These are phyloP conservation scores for Cornus florida DNA, from an alignment of 148 eudicot genomes.

Conservation along the genomic window DNA sequence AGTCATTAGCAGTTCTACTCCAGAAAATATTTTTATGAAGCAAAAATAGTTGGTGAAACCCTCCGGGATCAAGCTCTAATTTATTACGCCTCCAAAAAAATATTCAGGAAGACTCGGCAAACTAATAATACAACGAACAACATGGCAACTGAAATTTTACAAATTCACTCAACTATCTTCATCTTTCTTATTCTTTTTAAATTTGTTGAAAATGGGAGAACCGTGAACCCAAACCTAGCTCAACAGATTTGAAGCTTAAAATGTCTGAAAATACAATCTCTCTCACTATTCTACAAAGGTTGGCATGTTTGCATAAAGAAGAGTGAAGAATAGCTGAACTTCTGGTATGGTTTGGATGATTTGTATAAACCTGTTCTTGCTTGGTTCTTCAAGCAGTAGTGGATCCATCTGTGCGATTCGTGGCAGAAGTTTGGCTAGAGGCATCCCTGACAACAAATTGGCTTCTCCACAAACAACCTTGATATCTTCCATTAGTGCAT, in stretches of 20 bases:
- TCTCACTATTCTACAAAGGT: constrained; percentile 13
- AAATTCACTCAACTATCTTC: constrained; percentile 1
- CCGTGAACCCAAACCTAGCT: constrained; percentile 3
- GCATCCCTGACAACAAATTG: constrained; percentile 48
- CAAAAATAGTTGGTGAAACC: background rate
- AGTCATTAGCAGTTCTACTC: too few relatives aligned
- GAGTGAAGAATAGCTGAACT: constrained; percentile 83
- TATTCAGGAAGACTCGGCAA: background rate
- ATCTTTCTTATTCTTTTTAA: background rate
- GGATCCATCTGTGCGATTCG: constrained; percentile 56
- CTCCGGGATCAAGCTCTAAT: background rate
- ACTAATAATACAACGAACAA: background rate
- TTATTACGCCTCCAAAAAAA: background rate
- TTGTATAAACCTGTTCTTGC: constrained; percentile 55
- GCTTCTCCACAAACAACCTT: constrained; percentile 47
- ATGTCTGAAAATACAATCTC: constrained; percentile 14
- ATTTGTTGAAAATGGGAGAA: background rate
- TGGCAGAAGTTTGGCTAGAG: constrained; percentile 80
- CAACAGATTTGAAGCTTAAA: background rate
- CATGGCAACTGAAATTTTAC: background rate
- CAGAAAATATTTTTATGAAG: background rate
- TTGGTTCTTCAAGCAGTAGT: constrained; percentile 63
- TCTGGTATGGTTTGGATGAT: constrained; percentile 60
- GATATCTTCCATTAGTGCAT: constrained; percentile 53
- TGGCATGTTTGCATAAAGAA: constrained; percentile 67